Conservation (phyloP, 1,284 basidiomycete species). For the Sporisorium reilianum region DNA sequence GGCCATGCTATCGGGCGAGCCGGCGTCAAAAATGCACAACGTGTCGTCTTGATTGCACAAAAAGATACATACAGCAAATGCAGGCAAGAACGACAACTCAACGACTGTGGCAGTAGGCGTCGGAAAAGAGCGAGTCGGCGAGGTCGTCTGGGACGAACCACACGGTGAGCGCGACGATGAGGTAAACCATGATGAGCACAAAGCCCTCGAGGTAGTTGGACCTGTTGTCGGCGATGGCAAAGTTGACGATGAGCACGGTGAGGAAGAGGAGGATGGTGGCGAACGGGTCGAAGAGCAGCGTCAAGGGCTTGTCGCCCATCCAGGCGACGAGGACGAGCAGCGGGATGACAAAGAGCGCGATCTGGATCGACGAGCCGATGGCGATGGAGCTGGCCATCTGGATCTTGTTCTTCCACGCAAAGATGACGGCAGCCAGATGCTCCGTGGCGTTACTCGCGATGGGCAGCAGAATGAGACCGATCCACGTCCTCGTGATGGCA, state of each 20-base stretch:
- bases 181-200: constrained; percentile 59
- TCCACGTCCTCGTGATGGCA: constrained; percentile 53
- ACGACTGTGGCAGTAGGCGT: constrained; percentile 26
- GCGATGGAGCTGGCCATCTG: constrained; percentile 60
- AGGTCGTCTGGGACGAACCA: constrained; percentile 54
- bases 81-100: too few species aligned
- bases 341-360: constrained; percentile 62
- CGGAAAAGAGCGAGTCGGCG: constrained; percentile 42
- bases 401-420: constrained; percentile 63
- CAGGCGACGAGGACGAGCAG: constrained; percentile 62
- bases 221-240: constrained; percentile 57
- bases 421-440: constrained; percentile 59
- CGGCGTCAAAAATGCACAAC: too few species aligned
- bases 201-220: constrained; percentile 61
- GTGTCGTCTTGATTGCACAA: too few species aligned
- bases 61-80: too few species aligned
- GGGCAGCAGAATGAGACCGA: constrained; percentile 59
- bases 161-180: constrained; percentile 53
- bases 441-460: constrained; percentile 61
- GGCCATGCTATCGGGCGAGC: too few species aligned
- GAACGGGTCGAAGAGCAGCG: constrained; percentile 61
- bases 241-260: constrained; percentile 58
- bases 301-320: constrained; percentile 59
- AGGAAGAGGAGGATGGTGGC: constrained; percentile 61
- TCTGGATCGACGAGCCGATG: constrained; percentile 63